Evolutionary conservation across 208 protist genomes (phyloP), one percentile per base, ranked within the genome.

Genomic region (Acanthamoeba culbertsoni): DNA sequence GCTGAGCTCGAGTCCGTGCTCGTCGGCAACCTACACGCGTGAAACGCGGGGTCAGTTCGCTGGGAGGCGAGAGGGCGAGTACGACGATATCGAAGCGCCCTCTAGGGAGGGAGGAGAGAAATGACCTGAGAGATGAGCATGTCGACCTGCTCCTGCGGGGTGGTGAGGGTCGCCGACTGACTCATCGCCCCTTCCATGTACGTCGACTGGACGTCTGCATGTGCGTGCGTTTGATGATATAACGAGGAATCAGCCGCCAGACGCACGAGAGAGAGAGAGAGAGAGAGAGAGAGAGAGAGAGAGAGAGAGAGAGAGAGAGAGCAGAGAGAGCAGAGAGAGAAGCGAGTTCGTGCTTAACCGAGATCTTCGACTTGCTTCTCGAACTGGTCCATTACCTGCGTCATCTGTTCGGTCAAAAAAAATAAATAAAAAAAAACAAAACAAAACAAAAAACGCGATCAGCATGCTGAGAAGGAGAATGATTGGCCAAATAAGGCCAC

Each of bases 331-430:
- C 51, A 59, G 23, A 14, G 16, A 59, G 51, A 98, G 95, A 99
- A 98, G 91, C 98, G 98, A 8, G 96, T 93, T 0, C 97, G 97
- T 43, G 97, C 98, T 10, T 99, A 98, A 95, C 99, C 99, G 75
- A 99, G 97, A 65, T 98, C 98, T 93, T 99, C 98, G 95, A 99
- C 99, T 92, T 99, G 98, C 94, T 98, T 96, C 95, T 99, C 99
- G 93, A 99, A 99, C 93, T 97, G 98, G 89, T 99, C 98, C 99
- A 99, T 99, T 8, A 99, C 94, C 37, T 73, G 57, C 14, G 96
- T 95, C 18, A 98, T 98, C 94, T 97, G 55, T 31, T 33, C 23
- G 3, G 33, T 33, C 10, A 20, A 5, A 82, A 28, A 40, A 86
- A 62, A 2, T n/a, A n/a, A 14, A 42, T 35, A 7, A 77, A 20